These are phyloP conservation scores for Xanthoconium separans DNA, from an alignment of 1,284 basidiomycete genomes.

Conservation along the genomic window DNA sequence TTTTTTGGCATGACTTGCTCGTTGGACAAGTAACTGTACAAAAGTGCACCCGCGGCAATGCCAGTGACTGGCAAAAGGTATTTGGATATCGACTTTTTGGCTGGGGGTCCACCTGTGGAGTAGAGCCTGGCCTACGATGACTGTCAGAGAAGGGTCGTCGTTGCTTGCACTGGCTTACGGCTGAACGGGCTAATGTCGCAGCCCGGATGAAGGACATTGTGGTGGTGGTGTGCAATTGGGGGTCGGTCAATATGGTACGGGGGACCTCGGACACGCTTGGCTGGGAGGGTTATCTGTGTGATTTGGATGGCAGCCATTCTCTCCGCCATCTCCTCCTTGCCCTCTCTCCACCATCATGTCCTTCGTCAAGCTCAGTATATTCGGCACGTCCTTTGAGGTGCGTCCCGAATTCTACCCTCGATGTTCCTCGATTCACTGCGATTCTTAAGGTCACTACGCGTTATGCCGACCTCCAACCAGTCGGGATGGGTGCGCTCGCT, in stretches of 20 bases:
- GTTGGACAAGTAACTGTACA: constrained; percentile 25
- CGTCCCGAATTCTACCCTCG: constrained; percentile 19
- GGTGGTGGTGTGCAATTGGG: neutral
- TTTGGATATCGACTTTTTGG: constrained; percentile 38
- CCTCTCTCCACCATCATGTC: constrained; percentile 51
- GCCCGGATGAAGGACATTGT: constrained; percentile 42
- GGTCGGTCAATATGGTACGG: neutral
- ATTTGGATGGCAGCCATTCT: constrained; percentile 16
- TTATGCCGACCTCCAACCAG: constrained; percentile 99
- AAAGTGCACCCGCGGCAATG: constrained; percentile 22
- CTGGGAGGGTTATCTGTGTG: constrained; percentile 15
- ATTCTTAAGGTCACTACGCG: constrained; percentile 85
- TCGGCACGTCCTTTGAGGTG: constrained; percentile 94
- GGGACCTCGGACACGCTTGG: constrained; percentile 29
- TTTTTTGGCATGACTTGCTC: constrained; percentile 40
- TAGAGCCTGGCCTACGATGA: constrained; percentile 36
- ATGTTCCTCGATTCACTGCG: constrained; percentile 23
- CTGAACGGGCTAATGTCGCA: constrained; percentile 39
- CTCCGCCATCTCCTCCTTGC: constrained; percentile 15
- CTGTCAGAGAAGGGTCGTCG: too few relatives aligned
- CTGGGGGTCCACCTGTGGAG: constrained; percentile 44
- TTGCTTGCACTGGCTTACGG: constrained; percentile 33
- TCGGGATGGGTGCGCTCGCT: constrained; percentile 87
- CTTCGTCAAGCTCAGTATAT: constrained; percentile 98
- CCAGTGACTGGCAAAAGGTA: constrained; percentile 42